These are phyloP conservation scores for Thymus quinquecostatus DNA, from an alignment of 257 asterid genomes.

Conservation along the genomic window DNA sequence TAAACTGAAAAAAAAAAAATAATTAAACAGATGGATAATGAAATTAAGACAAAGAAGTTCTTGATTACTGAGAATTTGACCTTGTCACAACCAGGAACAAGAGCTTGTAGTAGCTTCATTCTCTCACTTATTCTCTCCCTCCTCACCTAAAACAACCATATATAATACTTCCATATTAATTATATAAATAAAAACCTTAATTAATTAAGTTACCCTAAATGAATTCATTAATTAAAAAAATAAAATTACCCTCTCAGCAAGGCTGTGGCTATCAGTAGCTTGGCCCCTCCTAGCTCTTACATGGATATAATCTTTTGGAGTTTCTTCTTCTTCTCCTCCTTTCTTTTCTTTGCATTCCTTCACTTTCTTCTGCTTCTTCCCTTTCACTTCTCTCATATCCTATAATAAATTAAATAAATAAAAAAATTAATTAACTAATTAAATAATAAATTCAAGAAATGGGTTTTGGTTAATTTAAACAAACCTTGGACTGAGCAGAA, in stretches of 20 bases:
- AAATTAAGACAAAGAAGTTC: conserved; percentile 24
- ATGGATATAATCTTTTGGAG: conserved; percentile 63
- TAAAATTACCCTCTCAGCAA: conserved; percentile 76
- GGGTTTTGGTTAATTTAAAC: conserved; percentile 22
- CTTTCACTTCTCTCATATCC: conserved; percentile 44
- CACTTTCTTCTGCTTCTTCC: conserved; percentile 46
- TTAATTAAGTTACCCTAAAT: no score
- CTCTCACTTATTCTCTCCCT: conserved; percentile 88
- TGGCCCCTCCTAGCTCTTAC: conserved; percentile 95
- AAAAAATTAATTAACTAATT: not conserved
- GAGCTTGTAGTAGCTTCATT: conserved; percentile 77
- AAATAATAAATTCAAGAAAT: not conserved
- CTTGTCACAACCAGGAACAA: conserved; percentile 94
- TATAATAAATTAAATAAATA: conserved; percentile 1
- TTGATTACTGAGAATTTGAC: conserved; percentile 41
- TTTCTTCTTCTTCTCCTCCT: conserved; percentile 40
- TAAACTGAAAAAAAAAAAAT: no score
- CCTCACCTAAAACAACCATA: conserved; percentile 54
- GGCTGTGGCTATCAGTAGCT: conserved; percentile 91
- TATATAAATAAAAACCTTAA: not conserved
- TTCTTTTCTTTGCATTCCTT: conserved; percentile 39
- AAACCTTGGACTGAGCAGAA: conserved; percentile 66
- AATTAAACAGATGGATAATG: not conserved
- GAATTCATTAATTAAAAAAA: no score
- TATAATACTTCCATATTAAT: not conserved